A percentile compares a stretch with the other conserved stretches of the same genome.
Evolutionary conservation across 768 basidiomycete genomes (phyloP).

Genomic region (Phanerodontia chrysosporium): DNA sequence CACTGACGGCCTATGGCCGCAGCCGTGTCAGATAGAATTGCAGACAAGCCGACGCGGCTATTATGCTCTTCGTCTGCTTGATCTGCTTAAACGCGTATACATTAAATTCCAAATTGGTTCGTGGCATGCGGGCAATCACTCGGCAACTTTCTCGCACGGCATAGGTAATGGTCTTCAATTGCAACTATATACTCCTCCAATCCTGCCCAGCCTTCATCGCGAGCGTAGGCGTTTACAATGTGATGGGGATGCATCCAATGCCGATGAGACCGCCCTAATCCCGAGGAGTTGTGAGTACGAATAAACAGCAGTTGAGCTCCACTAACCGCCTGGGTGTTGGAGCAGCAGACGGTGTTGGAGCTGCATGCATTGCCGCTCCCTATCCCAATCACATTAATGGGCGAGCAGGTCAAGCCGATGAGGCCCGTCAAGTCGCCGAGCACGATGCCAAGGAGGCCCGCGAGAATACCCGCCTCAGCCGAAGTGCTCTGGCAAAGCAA

Average conservation of each 20-base stretch:
- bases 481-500: background rate
- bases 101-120: too few species aligned
- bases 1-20: too few species aligned
- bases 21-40: too few species aligned
- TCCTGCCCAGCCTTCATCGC: too few species aligned
- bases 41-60: too few species aligned
- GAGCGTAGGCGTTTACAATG: background rate
- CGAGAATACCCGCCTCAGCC: background rate
- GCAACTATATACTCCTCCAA: too few species aligned
- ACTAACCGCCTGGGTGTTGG: conserved; percentile 1
- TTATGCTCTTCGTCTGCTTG: too few species aligned
- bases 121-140: too few species aligned
- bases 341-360: background rate
- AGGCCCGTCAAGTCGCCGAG: background rate
- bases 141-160: too few species aligned
- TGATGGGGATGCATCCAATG: conserved; percentile 12
- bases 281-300: background rate
- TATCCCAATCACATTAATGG: conserved; percentile 8
- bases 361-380: conserved; percentile 9
- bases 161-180: too few species aligned
- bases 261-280: conserved; percentile 8
- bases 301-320: background rate
- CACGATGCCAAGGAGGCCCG: conserved; percentile 11
- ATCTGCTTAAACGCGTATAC: too few species aligned
- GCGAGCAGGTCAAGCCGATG: conserved; percentile 13